Base-by-base conservation (phyloP, 768 basidiomycete genomes). In the Lentinula guzmanii region DNA sequence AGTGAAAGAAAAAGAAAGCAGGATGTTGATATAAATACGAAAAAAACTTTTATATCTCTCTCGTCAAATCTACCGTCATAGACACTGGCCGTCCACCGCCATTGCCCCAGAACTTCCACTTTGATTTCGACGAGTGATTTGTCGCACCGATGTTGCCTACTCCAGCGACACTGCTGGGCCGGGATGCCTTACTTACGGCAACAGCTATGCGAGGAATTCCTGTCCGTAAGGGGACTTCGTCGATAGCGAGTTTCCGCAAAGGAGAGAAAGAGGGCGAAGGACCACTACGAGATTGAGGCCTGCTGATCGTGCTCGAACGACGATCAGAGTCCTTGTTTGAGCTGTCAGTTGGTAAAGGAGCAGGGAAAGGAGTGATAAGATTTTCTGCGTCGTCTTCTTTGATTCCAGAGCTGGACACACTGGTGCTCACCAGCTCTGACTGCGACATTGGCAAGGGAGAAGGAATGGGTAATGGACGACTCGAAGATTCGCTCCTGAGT, bases 101-200 rank as follows among this genome's bases (percentile, higher is more conserved):
- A 45, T 31, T 42, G 7, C 39, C 55, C 55, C 55, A 56, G 16
- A 56, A 56, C 42, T 43, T 56, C 55, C 55, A 56, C 41, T 56
- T 56, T 2, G 41, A 15, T 24, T 42, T 37, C 21, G 33, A 37
- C 37, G 48, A 18, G 8, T 18, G 28, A 52, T 8, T 34, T 33
- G 5, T 5, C 1, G 11, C 13, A 16, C 18, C 39, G 3, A 41
- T 21, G 18, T 37, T n/a, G 11, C 53, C 18, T 6, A 21, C 18
- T 5, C 34, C 35, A 21, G 37, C 18, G 5, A 41, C 35, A 39
- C 18, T 39, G 2, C 5, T 48, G n/a, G 46, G 46, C 7, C 46
- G 18, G 21, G 13, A 15, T 43, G 42, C 16, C n/a, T 43, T 43
- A 43, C 42, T 16, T 6, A 43, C 42, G n/a, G 16, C 15, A 16